A percentile compares a stretch with the other conserved stretches of the same genome.
Evolutionary conservation across 2,329 filamentous ascomycete genomes (phyloP).

Genomic region (Microsporum canis): DNA sequence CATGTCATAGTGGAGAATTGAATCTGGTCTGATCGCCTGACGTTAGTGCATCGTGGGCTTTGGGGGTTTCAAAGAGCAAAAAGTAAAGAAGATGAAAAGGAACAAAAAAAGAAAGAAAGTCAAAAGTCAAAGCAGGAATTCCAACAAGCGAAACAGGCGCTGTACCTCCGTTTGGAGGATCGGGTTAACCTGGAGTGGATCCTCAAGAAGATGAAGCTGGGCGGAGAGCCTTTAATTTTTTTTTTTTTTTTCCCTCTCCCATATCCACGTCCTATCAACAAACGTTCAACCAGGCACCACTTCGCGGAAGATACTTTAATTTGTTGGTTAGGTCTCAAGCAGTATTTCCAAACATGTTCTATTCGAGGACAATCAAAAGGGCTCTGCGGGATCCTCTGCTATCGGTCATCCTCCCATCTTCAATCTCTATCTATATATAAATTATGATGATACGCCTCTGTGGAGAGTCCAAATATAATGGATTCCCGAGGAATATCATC

Average conservation of each 20-base stretch:
- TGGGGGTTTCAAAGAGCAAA: not conserved
- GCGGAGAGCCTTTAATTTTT: not conserved
- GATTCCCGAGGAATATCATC: not conserved
- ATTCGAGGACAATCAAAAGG: not conserved
- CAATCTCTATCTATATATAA: not conserved
- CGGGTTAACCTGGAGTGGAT: conserved; percentile 2
- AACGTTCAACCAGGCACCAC: not conserved
- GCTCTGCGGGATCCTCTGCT: not conserved
- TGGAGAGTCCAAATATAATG: not conserved
- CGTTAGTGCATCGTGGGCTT: conserved; percentile 6
- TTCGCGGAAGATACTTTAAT: not conserved
- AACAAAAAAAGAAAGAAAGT: not conserved
- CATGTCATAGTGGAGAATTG: conserved; percentile 11
- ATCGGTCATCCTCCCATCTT: not conserved
- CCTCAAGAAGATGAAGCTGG: not conserved
- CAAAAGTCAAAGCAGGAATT: not conserved
- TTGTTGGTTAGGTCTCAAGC: not conserved
- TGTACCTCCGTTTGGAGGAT: conserved; percentile 1
- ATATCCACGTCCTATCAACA: not conserved
- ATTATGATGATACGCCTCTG: not conserved
- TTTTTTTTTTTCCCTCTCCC: not conserved
- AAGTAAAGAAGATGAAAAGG: not conserved
- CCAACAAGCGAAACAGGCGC: conserved; percentile 9
- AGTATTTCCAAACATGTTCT: not conserved
- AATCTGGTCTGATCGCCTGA: conserved; percentile 11